Conservation (phyloP, 345 rosid species). For the Rubroshorea leprosula region DNA sequence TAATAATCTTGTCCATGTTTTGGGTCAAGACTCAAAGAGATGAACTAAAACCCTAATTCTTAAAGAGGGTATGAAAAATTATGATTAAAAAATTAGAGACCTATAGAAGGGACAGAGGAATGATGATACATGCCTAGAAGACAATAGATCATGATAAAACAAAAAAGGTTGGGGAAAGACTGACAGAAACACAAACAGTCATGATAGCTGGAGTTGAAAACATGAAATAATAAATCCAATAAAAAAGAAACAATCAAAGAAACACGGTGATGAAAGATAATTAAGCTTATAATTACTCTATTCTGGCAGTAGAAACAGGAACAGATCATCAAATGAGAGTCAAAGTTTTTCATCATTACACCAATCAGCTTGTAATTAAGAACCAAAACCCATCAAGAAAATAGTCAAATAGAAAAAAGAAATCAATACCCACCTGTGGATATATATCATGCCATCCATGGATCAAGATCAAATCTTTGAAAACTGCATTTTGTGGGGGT, state of each 20-base stretch:
- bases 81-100: neutral
- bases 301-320: no score
- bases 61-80: no score
- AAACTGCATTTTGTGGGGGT: neutral
- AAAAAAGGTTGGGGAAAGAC: neutral
- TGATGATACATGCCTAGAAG: neutral
- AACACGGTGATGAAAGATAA: neutral
- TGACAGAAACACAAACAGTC: slow-evolving; percentile 1
- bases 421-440: neutral
- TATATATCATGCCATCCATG: neutral
- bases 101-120: neutral
- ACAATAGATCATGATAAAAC: slow-evolving; percentile 1
- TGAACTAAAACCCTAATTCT: no score
- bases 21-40: no score
- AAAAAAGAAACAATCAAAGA: no score
- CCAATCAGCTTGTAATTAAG: slow-evolving; percentile 15
- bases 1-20: no score
- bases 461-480: neutral
- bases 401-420: neutral
- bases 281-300: no score
- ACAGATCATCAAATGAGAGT: no score
- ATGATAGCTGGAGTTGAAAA: neutral
- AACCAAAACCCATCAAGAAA: slow-evolving; percentile 1
- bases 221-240: neutral
- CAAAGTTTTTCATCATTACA: slow-evolving; percentile 20